Conservation (phyloP, 108 stramenopile species). For the Skeletonema tropicum region DNA sequence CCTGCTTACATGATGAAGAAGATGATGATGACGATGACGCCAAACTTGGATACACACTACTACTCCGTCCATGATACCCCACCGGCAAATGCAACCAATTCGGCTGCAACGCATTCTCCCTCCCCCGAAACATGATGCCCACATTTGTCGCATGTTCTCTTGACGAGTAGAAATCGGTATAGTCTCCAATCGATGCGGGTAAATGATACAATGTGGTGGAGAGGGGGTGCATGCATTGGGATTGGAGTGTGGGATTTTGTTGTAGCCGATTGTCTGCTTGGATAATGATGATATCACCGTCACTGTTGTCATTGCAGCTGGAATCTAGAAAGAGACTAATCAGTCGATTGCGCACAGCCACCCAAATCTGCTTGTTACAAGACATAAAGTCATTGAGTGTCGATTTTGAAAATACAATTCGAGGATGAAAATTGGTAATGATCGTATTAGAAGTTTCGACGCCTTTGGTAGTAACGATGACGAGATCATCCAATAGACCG, state of each 20-base stretch:
- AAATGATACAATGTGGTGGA: constrained; percentile 62
- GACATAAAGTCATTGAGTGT: constrained; percentile 82
- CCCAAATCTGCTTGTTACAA: constrained; percentile 64
- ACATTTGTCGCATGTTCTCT: constrained; percentile 94
- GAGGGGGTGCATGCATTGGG: constrained; percentile 53
- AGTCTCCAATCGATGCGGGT: constrained; percentile 87
- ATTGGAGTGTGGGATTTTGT: constrained; percentile 40
- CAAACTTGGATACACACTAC: constrained; percentile 59
- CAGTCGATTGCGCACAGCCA: constrained; percentile 63
- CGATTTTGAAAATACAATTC: constrained; percentile 42
- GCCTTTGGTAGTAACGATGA: background rate
- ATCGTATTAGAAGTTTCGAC: background rate
- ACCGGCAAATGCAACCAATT: constrained; percentile 94
- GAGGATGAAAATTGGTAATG: constrained; percentile 48
- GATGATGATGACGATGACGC: background rate
- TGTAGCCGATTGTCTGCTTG: constrained; percentile 25
- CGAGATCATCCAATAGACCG: constrained; percentile 60
- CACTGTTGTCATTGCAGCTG: background rate
- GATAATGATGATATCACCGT: constrained; percentile 30
- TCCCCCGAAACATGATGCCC: constrained; percentile 93
- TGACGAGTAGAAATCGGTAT: constrained; percentile 93
- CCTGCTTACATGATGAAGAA: no score
- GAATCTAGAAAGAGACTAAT: constrained; percentile 54
- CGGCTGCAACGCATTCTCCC: constrained; percentile 91
- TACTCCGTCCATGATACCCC: constrained; percentile 91